Evolutionary conservation across 2,329 filamentous ascomycete genomes (phyloP).

Genomic region (Exophiala oligosperma): DNA sequence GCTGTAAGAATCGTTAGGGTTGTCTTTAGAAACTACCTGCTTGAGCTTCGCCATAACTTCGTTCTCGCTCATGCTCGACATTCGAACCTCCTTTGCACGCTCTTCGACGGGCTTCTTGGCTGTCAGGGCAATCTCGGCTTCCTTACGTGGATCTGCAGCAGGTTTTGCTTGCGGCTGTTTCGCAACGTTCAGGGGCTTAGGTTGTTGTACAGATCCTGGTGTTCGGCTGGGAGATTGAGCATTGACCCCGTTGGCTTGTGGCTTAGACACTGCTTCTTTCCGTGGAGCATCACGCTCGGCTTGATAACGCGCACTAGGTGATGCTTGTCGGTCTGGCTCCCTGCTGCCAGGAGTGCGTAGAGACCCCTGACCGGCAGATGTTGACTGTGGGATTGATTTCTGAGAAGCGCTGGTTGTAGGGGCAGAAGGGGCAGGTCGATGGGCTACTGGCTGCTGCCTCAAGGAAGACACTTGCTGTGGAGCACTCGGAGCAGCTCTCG

Average conservation of each 20-base stretch:
- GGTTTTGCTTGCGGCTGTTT: constrained; percentile 57
- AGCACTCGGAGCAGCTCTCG: constrained; percentile 78
- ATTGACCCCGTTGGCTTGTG: constrained; percentile 45
- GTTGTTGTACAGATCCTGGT: constrained; percentile 54
- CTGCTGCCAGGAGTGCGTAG: constrained; percentile 38
- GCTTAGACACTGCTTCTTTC: constrained; percentile 36
- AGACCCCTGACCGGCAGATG: constrained; percentile 32
- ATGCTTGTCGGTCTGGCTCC: constrained; percentile 37
- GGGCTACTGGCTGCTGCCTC: constrained; percentile 50
- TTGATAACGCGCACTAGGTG: constrained; percentile 37
- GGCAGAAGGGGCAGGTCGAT: constrained; percentile 78
- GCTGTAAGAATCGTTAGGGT: constrained; percentile 91
- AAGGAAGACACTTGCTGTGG: constrained; percentile 53
- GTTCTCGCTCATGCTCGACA: constrained; percentile 96
- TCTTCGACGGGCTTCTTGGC: constrained; percentile 73
- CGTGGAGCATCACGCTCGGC: constrained; percentile 34
- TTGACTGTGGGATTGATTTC: constrained; percentile 27
- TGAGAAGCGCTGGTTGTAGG: constrained; percentile 38
- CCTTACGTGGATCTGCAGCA: constrained; percentile 72
- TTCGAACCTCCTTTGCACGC: constrained; percentile 88
- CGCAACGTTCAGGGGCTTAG: constrained; percentile 78
- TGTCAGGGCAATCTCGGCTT: constrained; percentile 84
- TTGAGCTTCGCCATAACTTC: constrained; percentile 97
- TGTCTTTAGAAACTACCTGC: constrained; percentile 92
- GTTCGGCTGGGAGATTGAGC: constrained; percentile 41